Conservation (phyloP, 1,139 yeast genomes). For the Saccharomyces hybrid region DNA sequence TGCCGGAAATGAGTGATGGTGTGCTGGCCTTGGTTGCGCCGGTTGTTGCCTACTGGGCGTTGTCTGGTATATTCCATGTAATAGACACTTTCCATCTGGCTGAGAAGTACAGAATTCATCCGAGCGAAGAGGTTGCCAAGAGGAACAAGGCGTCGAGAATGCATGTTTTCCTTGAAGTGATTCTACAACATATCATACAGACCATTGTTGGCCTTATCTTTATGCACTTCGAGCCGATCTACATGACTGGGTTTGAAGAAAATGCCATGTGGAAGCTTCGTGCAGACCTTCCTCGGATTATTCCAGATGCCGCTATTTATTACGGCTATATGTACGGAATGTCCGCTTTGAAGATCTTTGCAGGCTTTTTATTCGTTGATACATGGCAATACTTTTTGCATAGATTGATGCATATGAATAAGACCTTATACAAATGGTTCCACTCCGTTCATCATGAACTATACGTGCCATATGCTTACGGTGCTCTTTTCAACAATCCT, state of each 20-base stretch:
- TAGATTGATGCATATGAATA: conserved; percentile 79
- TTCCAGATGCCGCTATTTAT: conserved; percentile 43
- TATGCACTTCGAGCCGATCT: conserved; percentile 51
- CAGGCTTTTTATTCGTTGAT: conserved; percentile 73
- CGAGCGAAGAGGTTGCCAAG: conserved; percentile 71
- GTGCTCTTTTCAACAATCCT: conserved; percentile 91
- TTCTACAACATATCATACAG: conserved; percentile 78
- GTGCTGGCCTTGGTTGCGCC: conserved; percentile 68
- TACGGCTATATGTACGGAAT: conserved; percentile 52
- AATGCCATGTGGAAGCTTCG: conserved; percentile 61
- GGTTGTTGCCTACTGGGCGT: conserved; percentile 73
- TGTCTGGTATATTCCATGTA: conserved; percentile 65
- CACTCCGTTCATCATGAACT: conserved; percentile 93
- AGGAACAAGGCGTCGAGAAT: conserved; percentile 66
- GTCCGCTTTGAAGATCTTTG: conserved; percentile 46
- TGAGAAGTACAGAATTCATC: conserved; percentile 81
- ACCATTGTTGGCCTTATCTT: conserved; percentile 57
- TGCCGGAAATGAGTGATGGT: conserved; percentile 45
- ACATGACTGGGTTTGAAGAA: conserved; percentile 68
- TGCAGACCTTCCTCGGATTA: conserved; percentile 34
- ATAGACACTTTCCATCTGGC: conserved; percentile 69
- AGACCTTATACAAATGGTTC: conserved; percentile 63
- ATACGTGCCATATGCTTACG: conserved; percentile 94
- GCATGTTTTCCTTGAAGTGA: conserved; percentile 74
- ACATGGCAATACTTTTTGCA: conserved; percentile 94